Evolutionary conservation across 225 moss, liverwort and hornwort genomes (phyloP).

Genomic region (Thuidium tamariscinum): DNA sequence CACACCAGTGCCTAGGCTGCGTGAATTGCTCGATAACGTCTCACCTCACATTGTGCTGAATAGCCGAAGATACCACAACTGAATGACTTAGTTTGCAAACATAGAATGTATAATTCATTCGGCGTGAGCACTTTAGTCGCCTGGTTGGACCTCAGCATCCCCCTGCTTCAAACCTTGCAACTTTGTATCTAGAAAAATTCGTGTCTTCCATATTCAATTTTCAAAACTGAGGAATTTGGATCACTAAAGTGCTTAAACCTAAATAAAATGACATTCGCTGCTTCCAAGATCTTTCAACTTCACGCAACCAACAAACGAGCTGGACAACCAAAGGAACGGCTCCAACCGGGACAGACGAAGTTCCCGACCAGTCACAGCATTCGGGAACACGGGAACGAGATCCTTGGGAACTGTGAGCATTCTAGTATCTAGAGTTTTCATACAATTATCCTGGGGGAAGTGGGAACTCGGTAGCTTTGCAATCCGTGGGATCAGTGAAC

Average conservation of each 20-base stretch:
- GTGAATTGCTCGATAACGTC: background rate
- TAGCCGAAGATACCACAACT: background rate
- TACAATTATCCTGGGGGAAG: background rate
- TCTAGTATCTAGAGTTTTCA: fast-evolving
- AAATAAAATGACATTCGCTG: background rate
- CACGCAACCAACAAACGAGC: background rate
- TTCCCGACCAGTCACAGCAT: background rate
- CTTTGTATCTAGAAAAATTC: background rate
- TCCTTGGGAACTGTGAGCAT: background rate
- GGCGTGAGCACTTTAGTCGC: background rate
- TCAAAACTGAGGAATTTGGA: background rate
- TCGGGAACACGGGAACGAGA: background rate
- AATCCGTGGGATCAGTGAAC: background rate
- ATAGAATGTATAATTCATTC: background rate
- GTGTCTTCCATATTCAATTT: background rate
- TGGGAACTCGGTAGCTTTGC: background rate
- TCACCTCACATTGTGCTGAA: background rate
- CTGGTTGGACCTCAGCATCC: background rate
- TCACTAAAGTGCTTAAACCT: background rate
- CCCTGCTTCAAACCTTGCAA: background rate
- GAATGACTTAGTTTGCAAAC: background rate
- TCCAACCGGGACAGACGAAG: background rate
- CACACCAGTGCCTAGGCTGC: too few relatives aligned
- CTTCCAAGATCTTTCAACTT: background rate
- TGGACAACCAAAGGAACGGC: background rate